Conservation (phyloP, 768 basidiomycete species). For the Termitomyces sp. region DNA sequence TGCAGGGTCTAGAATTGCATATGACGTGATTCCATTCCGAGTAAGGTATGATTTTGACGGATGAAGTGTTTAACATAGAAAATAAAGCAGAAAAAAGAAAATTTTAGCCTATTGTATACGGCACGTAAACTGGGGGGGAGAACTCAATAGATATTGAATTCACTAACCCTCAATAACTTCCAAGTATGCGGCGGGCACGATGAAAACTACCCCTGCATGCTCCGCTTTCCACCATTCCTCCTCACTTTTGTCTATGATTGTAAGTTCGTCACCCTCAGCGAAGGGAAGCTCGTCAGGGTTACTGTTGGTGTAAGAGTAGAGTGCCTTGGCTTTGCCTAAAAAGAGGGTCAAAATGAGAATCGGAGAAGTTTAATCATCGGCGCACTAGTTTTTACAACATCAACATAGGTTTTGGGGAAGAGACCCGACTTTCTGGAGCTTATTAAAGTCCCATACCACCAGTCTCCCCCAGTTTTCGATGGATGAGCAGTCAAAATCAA, state of each 20-base stretch:
- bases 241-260: conserved; percentile 79
- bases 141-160: conserved; percentile 46
- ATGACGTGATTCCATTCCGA: conserved; percentile 20
- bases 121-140: conserved; percentile 50
- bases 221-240: conserved; percentile 97
- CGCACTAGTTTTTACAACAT: conserved; percentile 65
- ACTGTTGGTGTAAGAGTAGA: conserved; percentile 70
- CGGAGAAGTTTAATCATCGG: conserved; percentile 4
- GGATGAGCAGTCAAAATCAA: conserved; percentile 75
- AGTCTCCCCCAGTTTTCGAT: conserved; percentile 79
- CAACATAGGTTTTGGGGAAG: conserved; percentile 88
- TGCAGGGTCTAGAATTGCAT: conserved; percentile 6
- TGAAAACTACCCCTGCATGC: conserved; percentile 76
- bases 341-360: conserved; percentile 1
- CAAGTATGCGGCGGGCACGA: conserved; percentile 90
- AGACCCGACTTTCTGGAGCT: conserved; percentile 70
- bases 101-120: conserved; percentile 76
- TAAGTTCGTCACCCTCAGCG: conserved; percentile 70
- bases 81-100: conserved; percentile 51
- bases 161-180: conserved; percentile 90
- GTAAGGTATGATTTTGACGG: conserved; percentile 28
- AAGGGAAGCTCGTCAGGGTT: conserved; percentile 85
- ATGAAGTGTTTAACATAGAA: conserved; percentile 33
- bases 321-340: conserved; percentile 65
- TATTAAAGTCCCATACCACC: conserved; percentile 85